phyloP scores from a whole-genome alignment of 2,329 filamentous ascomycete species.

The Colletotrichum lentis region DNA sequence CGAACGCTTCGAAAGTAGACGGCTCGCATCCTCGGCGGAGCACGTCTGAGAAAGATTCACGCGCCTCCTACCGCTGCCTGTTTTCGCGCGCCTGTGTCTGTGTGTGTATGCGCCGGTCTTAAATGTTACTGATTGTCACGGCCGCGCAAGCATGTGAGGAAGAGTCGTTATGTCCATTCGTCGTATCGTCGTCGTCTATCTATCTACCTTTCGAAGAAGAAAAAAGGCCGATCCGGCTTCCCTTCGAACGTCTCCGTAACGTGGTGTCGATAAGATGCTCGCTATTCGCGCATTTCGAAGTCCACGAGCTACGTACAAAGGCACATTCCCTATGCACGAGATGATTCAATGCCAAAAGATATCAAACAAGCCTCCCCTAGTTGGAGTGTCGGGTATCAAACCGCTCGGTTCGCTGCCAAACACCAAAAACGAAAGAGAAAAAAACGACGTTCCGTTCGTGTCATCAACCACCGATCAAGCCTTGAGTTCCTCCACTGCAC shows the following conservation, averaged over 20 bases:
- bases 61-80: neutral
- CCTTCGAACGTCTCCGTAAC: neutral
- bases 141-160: neutral
- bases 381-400: slow-evolving; percentile 38
- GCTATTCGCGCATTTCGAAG: slow-evolving; percentile 17
- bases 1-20: neutral
- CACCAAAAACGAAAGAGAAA: slow-evolving; percentile 29
- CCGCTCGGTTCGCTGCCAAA: slow-evolving; percentile 38
- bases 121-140: slow-evolving; percentile 1
- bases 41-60: neutral
- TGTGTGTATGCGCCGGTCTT: neutral
- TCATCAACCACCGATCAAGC: slow-evolving; percentile 17
- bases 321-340: slow-evolving; percentile 16
- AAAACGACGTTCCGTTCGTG: slow-evolving; percentile 33
- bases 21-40: neutral
- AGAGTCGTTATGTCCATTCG: slow-evolving; percentile 32
- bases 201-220: slow-evolving; percentile 27
- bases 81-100: neutral
- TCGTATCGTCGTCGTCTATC: slow-evolving; percentile 37
- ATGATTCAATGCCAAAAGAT: slow-evolving; percentile 18
- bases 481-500: slow-evolving; percentile 68
- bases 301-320: slow-evolving; percentile 16
- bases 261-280: neutral
- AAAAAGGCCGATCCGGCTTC: slow-evolving; percentile 2
- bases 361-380: slow-evolving; percentile 30